Base-by-base conservation (phyloP, 257 asterid species). In the Solanum pennellii region DNA sequence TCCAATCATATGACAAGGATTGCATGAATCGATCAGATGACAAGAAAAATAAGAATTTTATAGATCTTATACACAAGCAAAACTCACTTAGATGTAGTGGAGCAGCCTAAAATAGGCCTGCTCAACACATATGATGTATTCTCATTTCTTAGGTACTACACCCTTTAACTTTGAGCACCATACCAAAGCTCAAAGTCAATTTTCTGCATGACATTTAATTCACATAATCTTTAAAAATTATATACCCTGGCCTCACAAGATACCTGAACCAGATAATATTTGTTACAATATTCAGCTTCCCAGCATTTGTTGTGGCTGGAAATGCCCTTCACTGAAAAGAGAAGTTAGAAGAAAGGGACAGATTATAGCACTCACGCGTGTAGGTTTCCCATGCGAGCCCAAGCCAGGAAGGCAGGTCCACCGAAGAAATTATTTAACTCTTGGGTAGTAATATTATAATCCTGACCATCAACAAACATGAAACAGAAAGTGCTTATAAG, bases 331-430 rank as follows among this genome's bases (percentile, higher is more conserved):
- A 47, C 42, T 29, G 68, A 49, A 49, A 41, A 79, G 29, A 80
- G 45, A 80, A 80, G 85, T 49, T 80, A 80, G 29, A 80, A 9
- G 42, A 29, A 49, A 80, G 44, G 45, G 85, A 80, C 27, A 5
- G 85, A 27, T 49, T 82, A 82, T 82, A 15, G 69, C 42, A 82
- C 93, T 83, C 87, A 97, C 99, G 95, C 93, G 84, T 97, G 99
- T 86, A 97, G 92, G 91, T 97, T 97, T 52, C 98, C 99, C 98
- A 97, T 94, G 90, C 99, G 99, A 88, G 98, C 99, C 99, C 99
- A 97, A 86, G 98, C 98, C 91, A 97, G 98, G 91, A 95, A 97
- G 47, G 98, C 98, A 86, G 99, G 99, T 89, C 99, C 99, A 77
- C 99, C 99, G 88, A 97, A 97, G 95, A 95, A 97, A 91, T 91